Base-by-base conservation (phyloP, 305 asterid species). In the Petunia hybrid region DNA sequence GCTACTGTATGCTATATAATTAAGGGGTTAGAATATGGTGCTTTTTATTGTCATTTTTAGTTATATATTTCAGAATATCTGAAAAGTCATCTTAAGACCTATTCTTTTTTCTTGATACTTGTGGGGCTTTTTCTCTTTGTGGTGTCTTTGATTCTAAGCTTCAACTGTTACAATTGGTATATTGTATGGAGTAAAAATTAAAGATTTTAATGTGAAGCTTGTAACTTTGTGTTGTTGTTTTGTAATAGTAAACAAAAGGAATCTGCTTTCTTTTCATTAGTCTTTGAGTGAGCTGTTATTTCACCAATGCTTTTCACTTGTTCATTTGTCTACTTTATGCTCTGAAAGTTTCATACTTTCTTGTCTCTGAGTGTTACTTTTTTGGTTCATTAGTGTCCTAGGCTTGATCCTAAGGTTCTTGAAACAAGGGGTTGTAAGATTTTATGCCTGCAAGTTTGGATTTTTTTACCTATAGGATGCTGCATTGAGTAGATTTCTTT, bases 341-440 rank as follows among this genome's bases (percentile, higher is more conserved):
- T 89, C 89, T 88, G 88, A 92, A 93, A 89, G 95, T 81, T 92
- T 89, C 89, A 85, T 85, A 88, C 90, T 88, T 89, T 89, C 88
- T 83, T 86, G 88, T 88, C 90, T 81, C 79, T 63, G 86, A 83
- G 84, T 82, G 65, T 73, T 79, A 78, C 86, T 84, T 87, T 80
- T 86, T 77, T 81, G 81, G 84, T 87, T 87, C 83, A 86, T 84
- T 85, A 81, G 85, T 82, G 31, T 22, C 31, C 83, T 87, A 87
- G 89, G 77, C 83, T 84, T 90, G 89, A 89, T 91, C 86, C 88
- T 83, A 86, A 89, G 87, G 87, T 86, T 87, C 92, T 89, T 84
- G 85, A 84, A 86, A 88, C 77, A 83, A 82, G 83, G 82, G 59
- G 82, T 82, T 63, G 63, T 31, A 10, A 87, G 88, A 91, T 90